Base-by-base conservation (phyloP, 164 flowering plant species). In the Kalanchoe fedtschenkoi region DNA sequence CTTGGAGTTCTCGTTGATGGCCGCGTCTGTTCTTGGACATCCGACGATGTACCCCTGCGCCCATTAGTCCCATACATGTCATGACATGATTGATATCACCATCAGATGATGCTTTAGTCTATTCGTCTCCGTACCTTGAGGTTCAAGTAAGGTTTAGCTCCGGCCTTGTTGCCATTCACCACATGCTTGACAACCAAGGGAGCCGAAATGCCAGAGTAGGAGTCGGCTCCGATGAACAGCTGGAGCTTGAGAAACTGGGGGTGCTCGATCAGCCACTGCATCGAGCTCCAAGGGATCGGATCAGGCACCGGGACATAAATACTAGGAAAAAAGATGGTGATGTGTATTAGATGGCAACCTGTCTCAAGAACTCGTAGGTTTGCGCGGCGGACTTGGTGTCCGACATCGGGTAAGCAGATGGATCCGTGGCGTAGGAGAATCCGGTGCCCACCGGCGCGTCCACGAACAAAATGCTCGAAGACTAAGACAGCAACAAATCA, bases 361-460 rank as follows among this genome's bases (percentile, higher is more conserved):
- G 57, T 43, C 43, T 69, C 8, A 73, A 16, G 33, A 73, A 73
- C 2, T 38, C 26, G 22, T 56, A 60, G 41, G 58, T 43, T 16
- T 69, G 65, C 17, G 46, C 26, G 11, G 60, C 66, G n/a, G 65
- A 16, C 30, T 17, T 44, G 2, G 54, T 39, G 24, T 73, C 76
- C 2, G 55, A 55, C 3, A 30, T 35, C 3, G 58, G 41, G 41
- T 59, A 69, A 2, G 54, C 66, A 57, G 51, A 7, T 1, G 22
- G 14, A 21, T 38, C 53, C 1, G 38, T 69, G 39, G 76, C 60
- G 28, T 69, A 73, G 1, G 76, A 73, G 61, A 69, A 73, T 0
- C 76, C 76, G 6, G 76, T 58, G 5, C 76, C 76, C 0, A 64
- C 76, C 0, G 76, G 76, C 13, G 66, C 43, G 61, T 73, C 76